phyloP scores from a whole-genome alignment of 768 basidiomycete species.

The Phaeotremella fagi region DNA sequence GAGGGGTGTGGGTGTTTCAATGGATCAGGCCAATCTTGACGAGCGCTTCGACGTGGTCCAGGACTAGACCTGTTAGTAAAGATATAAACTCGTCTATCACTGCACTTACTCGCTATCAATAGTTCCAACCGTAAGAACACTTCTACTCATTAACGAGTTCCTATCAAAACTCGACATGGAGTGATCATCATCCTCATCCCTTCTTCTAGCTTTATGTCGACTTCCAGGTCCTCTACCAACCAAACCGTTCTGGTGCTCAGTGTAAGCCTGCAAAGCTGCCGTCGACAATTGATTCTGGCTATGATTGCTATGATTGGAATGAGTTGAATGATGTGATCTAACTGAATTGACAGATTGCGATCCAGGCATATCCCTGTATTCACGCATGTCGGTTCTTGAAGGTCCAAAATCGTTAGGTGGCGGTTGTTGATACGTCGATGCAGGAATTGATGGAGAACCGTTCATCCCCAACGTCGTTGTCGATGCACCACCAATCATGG shows the following conservation, averaged over 20 bases:
- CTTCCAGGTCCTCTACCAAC: constrained; percentile 13
- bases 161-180: constrained; percentile 42
- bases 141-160: constrained; percentile 32
- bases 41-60: constrained; percentile 35
- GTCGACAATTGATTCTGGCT: constrained; percentile 3
- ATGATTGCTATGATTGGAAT: constrained; percentile 12
- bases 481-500: not conserved
- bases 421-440: not conserved
- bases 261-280: constrained; percentile 5
- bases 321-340: not conserved
- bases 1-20: constrained; percentile 8
- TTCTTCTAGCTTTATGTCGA: constrained; percentile 46
- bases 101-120: constrained; percentile 49
- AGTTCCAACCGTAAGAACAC: constrained; percentile 41
- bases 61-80: constrained; percentile 27
- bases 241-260: constrained; percentile 11
- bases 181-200: constrained; percentile 48
- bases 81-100: not conserved
- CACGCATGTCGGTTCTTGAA: not conserved
- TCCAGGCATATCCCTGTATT: constrained; percentile 5
- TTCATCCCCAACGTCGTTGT: not conserved
- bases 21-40: constrained; percentile 27
- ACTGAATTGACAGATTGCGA: constrained; percentile 1
- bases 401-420: not conserved
- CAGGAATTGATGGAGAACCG: not conserved